Base-by-base conservation (phyloP, 306 rosid genomes). In the Cicer yamashitae region DNA sequence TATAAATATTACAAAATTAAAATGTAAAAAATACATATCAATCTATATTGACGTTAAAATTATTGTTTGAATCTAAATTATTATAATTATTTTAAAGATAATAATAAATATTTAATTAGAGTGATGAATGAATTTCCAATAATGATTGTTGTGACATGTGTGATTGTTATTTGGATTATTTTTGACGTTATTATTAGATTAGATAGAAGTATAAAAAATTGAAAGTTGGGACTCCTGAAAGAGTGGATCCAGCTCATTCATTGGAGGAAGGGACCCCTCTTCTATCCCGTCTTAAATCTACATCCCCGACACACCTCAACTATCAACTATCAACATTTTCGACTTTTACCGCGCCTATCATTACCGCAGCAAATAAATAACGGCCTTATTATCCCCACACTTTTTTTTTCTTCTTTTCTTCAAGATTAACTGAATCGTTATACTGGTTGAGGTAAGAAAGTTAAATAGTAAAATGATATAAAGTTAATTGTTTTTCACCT, bases 221-320 rank as follows among this genome's bases (percentile, higher is more conserved):
- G 18, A 78, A 58, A 73, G 91, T 65, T 85, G 92, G 89, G 94
- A 52, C 71, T 70, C 84, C 83, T 84, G 77, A 72, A 84, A 88
- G 92, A 80, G 88, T 88, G 98, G 98, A 88, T 91, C 91, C 98
- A 94, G 97, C 98, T 91, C 93, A 89, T 73, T 50, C 71, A 66
- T 67, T 30, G 63, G 73, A 85, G 79, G 82, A 90, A 85, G 86
- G 67, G 79, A 79, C 68, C 80, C 81, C 64, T 15, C 34, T 70
- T 6, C 50, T 67, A 39, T 70, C 70, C 57, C 9, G 18, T 66
- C 58, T 41, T 74, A 25, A 75, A 59, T 59, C 84, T 39, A 25
- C 80, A 8, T 67, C 22, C 53, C 75, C 70, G 22, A 79, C 74
- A 58, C 83, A 65, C 2, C 66, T 67, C 50, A 11, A 13, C 64